Base-by-base conservation (phyloP, 495 filamentous ascomycete genomes). In the Jackrogersella minutella region DNA sequence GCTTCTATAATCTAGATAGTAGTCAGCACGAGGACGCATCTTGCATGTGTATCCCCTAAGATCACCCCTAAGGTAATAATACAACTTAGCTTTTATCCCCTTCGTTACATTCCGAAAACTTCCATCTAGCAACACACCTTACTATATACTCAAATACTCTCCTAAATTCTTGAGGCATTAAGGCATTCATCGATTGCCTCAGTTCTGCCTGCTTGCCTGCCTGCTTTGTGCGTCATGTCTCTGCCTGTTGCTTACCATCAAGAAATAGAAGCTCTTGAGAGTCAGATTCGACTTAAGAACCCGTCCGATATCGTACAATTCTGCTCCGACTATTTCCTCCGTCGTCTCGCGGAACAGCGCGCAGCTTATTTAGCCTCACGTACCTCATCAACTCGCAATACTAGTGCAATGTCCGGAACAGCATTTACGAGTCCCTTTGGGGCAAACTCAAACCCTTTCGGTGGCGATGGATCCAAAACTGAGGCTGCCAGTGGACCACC, bases 291-390 rank as follows among this genome's bases (percentile, higher is more conserved):
- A 39, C 81, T 81, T 61, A 58, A 78, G 14, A 76, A 83, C 43
- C 86, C 86, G 8, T 41, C 75, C 62, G 87, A 90, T 77, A 75
- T 87, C 74, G 81, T 88, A 66, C 87, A 89, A 71, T 89, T 88
- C 78, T 89, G 88, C 70, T 81, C 86, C 76, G 87, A 89, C 74
- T 84, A 82, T 77, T 90, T 89, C 78, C 77, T 77, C 49, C 80
- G 79, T 64, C 86, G 87, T 58, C 83, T 90, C 49, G 84, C 87
- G 69, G 77, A 80, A 62, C 80, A 90, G 74, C 84, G 88, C 53
- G 74, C 77, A 56, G 77, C 85, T 49, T 83, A 84, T 72, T 75
- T 84, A 24, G 60, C 54, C 33, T 68, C 60, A 60, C 51, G 62
- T 64, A 31, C 66, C 47, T 37, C 64, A 57, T 41, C 63, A 59